phyloP scores from a whole-genome alignment of 2,329 filamentous ascomycete genomes.

The Aspergillus costaricaensis region DNA sequence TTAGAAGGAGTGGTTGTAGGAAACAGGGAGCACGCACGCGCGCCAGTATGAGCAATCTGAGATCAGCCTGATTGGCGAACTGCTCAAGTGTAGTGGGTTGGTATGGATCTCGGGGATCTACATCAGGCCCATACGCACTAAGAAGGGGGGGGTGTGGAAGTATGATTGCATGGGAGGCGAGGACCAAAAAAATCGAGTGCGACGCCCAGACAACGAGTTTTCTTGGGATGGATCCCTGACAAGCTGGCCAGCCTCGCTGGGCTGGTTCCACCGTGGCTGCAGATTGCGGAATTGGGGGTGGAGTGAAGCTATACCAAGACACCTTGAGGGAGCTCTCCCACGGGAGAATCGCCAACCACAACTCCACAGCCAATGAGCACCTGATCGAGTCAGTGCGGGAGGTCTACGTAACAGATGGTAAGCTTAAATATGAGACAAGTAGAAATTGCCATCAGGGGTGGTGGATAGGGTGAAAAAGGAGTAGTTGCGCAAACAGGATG shows the following conservation, averaged over 20 bases:
- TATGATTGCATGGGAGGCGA: background rate
- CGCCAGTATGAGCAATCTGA: background rate
- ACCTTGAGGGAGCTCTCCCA: background rate
- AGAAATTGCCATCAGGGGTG: background rate
- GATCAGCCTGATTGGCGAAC: slow-evolving; percentile 4
- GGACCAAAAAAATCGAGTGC: slow-evolving; percentile 5
- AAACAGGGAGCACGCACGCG: background rate
- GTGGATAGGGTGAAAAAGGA: too few relatives aligned
- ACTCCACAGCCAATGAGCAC: background rate
- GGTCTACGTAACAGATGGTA: background rate
- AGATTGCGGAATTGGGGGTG: background rate
- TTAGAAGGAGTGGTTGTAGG: background rate
- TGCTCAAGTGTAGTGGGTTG: background rate
- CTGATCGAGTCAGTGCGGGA: background rate
- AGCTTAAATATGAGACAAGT: slow-evolving; percentile 4
- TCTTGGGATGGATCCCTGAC: background rate
- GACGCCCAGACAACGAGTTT: background rate
- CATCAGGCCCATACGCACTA: slow-evolving; percentile 6
- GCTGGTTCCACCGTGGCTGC: background rate
- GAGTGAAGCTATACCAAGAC: background rate
- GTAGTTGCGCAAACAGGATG: background rate
- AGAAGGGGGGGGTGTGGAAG: background rate
- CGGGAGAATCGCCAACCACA: background rate
- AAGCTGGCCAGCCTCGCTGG: slow-evolving; percentile 4
- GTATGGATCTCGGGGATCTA: slow-evolving; percentile 9